Base-by-base conservation (phyloP, 352 stramenopile species). In the Blastocystis sp. region DNA sequence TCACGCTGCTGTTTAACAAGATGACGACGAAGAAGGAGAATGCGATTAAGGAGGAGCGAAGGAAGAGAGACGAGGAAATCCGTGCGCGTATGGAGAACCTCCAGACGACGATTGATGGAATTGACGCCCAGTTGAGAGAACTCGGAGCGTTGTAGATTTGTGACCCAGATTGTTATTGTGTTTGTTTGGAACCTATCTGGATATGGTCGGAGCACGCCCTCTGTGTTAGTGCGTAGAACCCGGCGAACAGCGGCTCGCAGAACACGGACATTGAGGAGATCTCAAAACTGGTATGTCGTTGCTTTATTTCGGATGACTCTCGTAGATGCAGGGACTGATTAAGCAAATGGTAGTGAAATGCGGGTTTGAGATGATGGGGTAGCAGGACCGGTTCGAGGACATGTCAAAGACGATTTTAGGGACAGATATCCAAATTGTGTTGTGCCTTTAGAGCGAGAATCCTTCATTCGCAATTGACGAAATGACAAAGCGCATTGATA, bases 371-470 rank as follows among this genome's bases (percentile, higher is more conserved):
- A 14, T 57, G 6, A 57, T 14, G 6, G 6, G 6, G 48, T 57
- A 57, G 48, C 48, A 57, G 14, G 48, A 57, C 48, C 48, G 48
- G 48, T 57, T 57, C 34, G 45, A 84, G 57, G 74, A 84, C 40
- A 84, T 84, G 74, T 84, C 74, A 34, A 54, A 61, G 40, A 68
- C 74, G 17, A 84, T 84, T 52, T 28, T 84, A n/a, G 19, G 45
- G 4, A 84, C 68, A 34, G 69, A 84, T 84, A 84, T 84, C 74
- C 71, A 52, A 48, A 42, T 65, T 65, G 9, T 43, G 38, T 40
- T 42, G 38, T 60, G 28, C 59, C 7, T 64, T 19, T 48, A 21
- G 24, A n/a, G n/a, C 6, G n/a, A 34, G 66, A 43, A 24, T 43
- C 74, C 66, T 81, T 4, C 43, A 38, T 14, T 38, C 54, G 10